A percentile compares a stretch with the other conserved stretches of the same genome.
Evolutionary conservation across 2,329 filamentous ascomycete genomes (phyloP).

Genomic region (Lachnellula willkommii): DNA sequence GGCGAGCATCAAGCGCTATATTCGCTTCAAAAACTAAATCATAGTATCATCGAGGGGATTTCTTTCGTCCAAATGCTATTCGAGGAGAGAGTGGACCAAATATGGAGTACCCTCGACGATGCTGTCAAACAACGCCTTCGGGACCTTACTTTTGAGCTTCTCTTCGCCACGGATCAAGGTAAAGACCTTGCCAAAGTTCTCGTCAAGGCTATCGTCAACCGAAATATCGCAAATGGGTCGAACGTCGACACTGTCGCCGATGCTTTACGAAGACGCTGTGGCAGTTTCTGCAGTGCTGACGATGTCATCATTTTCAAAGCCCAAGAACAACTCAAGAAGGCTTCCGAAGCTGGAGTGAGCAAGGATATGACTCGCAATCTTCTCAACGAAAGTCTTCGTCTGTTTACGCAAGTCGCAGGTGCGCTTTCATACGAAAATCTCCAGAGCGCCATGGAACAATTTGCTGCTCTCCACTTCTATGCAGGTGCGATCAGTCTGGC

Average conservation of each 20-base stretch:
- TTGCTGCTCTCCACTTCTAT: constrained; percentile 78
- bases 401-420: constrained; percentile 85
- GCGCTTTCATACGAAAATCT: constrained; percentile 78
- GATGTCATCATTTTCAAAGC: constrained; percentile 99
- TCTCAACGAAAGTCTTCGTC: constrained; percentile 78
- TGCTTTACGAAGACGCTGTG: constrained; percentile 83
- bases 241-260: constrained; percentile 98
- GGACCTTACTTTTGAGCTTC: constrained; percentile 76
- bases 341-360: constrained; percentile 70
- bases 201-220: constrained; percentile 96
- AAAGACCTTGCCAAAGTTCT: constrained; percentile 89
- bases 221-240: constrained; percentile 92
- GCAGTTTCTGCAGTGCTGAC: constrained; percentile 94
- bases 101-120: constrained; percentile 70
- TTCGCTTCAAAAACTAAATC: constrained; percentile 77
- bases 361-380: constrained; percentile 71
- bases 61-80: constrained; percentile 94
- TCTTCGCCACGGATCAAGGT: constrained; percentile 75
- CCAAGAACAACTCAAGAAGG: constrained; percentile 87
- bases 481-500: constrained; percentile 88
- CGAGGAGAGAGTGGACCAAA: constrained; percentile 86
- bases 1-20: constrained; percentile 91
- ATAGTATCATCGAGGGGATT: constrained; percentile 90
- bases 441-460: constrained; percentile 70
- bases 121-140: constrained; percentile 62